Conservation (phyloP, 2,329 filamentous ascomycete species). For the Chrysoporthe deuterocubensis region DNA sequence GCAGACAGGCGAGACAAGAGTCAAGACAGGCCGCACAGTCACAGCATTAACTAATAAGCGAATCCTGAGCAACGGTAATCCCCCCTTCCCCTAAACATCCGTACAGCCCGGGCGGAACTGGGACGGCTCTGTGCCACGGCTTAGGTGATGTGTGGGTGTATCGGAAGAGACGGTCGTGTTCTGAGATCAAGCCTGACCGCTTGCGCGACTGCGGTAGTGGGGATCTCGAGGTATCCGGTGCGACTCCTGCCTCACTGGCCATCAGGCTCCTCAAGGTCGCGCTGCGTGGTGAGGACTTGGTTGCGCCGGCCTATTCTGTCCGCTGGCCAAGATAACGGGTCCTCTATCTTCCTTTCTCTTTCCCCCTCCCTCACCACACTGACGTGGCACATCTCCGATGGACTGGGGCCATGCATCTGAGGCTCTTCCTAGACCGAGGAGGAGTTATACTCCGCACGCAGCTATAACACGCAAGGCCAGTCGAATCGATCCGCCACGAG, state of each 20-base stretch:
- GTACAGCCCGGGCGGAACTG: too few relatives aligned
- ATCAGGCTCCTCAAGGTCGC: too few relatives aligned
- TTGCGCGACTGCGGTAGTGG: neutral
- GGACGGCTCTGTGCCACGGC: too few relatives aligned
- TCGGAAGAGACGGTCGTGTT: too few relatives aligned
- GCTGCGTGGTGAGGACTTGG: too few relatives aligned
- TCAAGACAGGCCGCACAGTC: constrained; percentile 3
- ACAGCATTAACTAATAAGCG: neutral
- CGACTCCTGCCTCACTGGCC: neutral
- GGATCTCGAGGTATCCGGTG: neutral
- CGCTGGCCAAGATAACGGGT: neutral
- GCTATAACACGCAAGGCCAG: too few relatives aligned
- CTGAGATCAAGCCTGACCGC: neutral
- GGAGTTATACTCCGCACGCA: neutral
- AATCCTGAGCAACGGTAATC: neutral
- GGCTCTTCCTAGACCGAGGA: too few relatives aligned
- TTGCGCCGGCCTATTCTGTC: neutral
- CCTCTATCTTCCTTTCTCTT: neutral
- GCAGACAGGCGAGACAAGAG: constrained; percentile 16
- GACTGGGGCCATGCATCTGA: too few relatives aligned
- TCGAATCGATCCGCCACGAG: neutral
- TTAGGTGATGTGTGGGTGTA: neutral
- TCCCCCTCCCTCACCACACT: too few relatives aligned
- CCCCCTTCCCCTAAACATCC: too few relatives aligned
- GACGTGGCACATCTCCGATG: too few relatives aligned